Evolutionary conservation across 2,329 filamentous ascomycete genomes (phyloP), one percentile per base, ranked within the genome.

Genomic region (Chaetomium olivaceum): DNA sequence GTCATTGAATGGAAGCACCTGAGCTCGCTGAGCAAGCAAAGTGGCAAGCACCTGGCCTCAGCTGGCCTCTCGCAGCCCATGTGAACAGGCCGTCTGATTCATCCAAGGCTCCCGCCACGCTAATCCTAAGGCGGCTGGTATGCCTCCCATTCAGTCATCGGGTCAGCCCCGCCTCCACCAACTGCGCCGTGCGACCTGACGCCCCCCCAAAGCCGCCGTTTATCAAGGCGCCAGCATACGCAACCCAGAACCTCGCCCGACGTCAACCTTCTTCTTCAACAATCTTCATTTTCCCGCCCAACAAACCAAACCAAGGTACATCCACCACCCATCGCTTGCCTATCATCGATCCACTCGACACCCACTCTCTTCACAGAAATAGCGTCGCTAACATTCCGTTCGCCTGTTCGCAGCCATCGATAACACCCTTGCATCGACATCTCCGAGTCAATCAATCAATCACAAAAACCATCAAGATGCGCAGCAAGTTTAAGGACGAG

Each of bases 401-500:
- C 50, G 36, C 55, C 25, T 51, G 36, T 58, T 48, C 39, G 39
- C 55, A 68, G 58, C 31, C 33, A 61, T 56, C 62, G 12, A 36
- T 61, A 43, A 23, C 29, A 36, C n/a, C 14, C 55, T 56, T 39
- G 25, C 54, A 31, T 27, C 52, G 16, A 14, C 59, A 63, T 56
- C 51, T 65, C 64, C 63, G n/a, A n/a, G 62, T 62, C 31, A 23
- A 51, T 48, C 5, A 33, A 50, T 60, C 62, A 63, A 54, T 66
- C 59, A 61, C 69, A 74, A 74, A 74, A 73, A 78, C 78, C 77
- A 77, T 77, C 85, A 92, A 77, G 73, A 97, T 97, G 93, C 91
- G 93, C 79, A 96, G 92, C 86, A 98, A 98, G 89, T 99, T 99
- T 83, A 99, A 99, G 93, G 95, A 99, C 89, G 95, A 98, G 88